Base-by-base conservation (phyloP, 1,284 basidiomycete species). In the Cutaneotrichosporon mucoides region DNA sequence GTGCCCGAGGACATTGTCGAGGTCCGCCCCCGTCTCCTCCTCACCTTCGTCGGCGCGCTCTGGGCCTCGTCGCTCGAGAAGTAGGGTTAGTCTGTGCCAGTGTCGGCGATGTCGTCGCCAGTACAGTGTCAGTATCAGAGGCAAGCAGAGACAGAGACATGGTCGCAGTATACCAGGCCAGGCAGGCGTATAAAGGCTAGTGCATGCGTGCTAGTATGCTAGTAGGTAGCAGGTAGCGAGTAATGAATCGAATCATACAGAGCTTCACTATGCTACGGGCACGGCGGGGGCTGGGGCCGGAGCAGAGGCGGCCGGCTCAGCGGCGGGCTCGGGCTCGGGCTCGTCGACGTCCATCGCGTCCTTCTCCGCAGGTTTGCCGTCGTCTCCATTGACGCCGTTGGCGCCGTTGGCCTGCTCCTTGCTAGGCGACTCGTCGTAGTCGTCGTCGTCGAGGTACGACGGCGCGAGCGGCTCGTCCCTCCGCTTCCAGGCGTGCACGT, bases 1-100 rank as follows among this genome's bases (percentile, higher is more conserved):
- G 96, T 99, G 0, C 93, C 95, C 1, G 96, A 99, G 77, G 76
- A 93, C 79, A 92, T 93, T 69, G 90, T 93, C 41, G 91, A 93
- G 74, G 83, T 93, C 61, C 85, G 91, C 55, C 84, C 90, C 38
- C 85, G 89, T 65, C 81, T 93, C 75, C 81, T 84, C 63, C 78
- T 84, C 68, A 84, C 82, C 3, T 84, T 84, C 68, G 82, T 84
- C 33, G 83, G 82, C 37, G 74, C 75, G 38, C 60, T 76, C 10
- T 74, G 72, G 74, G 66, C 65, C 57, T 72, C 72, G 6, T 76
- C 71, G 8, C 59, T 73, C 40, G 56, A 69, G 38, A 66, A 70
- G 60, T 47, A 55, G 24, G 12, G 9, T 9, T 16, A 49, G 24
- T 24, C 24, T 24, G 24, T 24, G 24, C 24, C 24, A 24, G 24